Evolutionary conservation across 345 rosid genomes (phyloP).

Genomic region (Isatis tinctoria): DNA sequence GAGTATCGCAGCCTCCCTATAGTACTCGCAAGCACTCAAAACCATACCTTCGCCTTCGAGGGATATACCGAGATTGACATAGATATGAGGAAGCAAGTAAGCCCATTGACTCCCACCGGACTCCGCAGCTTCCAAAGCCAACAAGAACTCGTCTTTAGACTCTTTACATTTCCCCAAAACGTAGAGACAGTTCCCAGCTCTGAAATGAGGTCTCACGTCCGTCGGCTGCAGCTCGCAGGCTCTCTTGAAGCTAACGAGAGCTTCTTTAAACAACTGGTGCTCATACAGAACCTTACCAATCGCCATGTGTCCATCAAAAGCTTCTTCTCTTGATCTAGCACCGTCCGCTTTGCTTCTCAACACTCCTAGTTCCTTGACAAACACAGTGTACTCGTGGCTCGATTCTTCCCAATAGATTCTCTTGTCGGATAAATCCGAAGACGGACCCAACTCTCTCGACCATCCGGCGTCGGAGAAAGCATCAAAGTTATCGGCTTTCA

Average conservation of each 20-base stretch:
- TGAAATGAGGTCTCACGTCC: conserved; percentile 88
- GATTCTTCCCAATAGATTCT: conserved; percentile 79
- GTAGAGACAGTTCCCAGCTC: conserved; percentile 82
- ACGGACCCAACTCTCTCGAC: conserved; percentile 73
- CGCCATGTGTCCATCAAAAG: conserved; percentile 98
- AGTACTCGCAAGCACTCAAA: conserved; percentile 94
- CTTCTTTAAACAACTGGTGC: conserved; percentile 79
- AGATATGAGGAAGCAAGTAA: conserved; percentile 89
- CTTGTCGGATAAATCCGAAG: conserved; percentile 64
- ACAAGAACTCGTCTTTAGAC: conserved; percentile 79
- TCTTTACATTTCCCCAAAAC: conserved; percentile 69
- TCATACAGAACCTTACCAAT: conserved; percentile 82
- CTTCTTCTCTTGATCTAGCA: conserved; percentile 87
- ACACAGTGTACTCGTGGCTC: conserved; percentile 58
- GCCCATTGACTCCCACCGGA: conserved; percentile 88
- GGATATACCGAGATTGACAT: conserved; percentile 89
- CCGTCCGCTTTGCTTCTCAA: conserved; percentile 81
- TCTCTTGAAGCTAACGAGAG: conserved; percentile 81
- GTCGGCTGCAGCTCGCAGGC: conserved; percentile 89
- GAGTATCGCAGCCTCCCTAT: conserved; percentile 93
- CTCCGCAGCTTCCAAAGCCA: conserved; percentile 86
- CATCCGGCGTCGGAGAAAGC: conserved; percentile 79
- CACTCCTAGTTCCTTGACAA: conserved; percentile 69
- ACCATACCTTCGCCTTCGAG: conserved; percentile 98
- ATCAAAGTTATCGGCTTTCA: conserved; percentile 62